phyloP scores from a whole-genome alignment of 2,329 filamentous ascomycete species.

The Ceratocystis smalleyi region DNA sequence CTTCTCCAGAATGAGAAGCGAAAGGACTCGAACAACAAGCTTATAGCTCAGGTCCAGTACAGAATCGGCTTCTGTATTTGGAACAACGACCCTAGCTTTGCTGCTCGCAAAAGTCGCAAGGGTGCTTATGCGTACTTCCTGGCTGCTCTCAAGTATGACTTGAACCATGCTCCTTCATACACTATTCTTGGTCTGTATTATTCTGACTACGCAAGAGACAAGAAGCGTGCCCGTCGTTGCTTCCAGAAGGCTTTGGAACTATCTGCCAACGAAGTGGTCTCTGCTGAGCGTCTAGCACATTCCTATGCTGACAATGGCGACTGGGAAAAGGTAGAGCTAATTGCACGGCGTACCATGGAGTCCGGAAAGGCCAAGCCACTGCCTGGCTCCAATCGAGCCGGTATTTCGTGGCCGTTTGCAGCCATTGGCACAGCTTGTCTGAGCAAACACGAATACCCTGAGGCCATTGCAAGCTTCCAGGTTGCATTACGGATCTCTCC shows the following conservation, averaged over 20 bases:
- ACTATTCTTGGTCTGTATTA: constrained; percentile 85
- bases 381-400: constrained; percentile 83
- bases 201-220: constrained; percentile 77
- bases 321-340: constrained; percentile 90
- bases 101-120: constrained; percentile 62
- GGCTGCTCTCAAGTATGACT: constrained; percentile 66
- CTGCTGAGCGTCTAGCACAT: constrained; percentile 72
- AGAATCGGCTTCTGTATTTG: constrained; percentile 76
- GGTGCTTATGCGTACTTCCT: constrained; percentile 77
- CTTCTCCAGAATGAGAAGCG: constrained; percentile 48
- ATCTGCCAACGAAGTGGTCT: constrained; percentile 69
- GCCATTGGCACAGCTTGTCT: constrained; percentile 87
- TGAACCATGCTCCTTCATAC: constrained; percentile 80
- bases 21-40: constrained; percentile 38
- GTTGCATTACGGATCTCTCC: constrained; percentile 71
- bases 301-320: constrained; percentile 81
- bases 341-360: constrained; percentile 79
- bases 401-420: constrained; percentile 90
- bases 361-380: constrained; percentile 85
- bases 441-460: constrained; percentile 80
- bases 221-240: constrained; percentile 70
- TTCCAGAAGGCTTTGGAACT: constrained; percentile 95
- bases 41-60: constrained; percentile 77
- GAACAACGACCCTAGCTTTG: constrained; percentile 60
- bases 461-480: constrained; percentile 84